A percentile compares a stretch with the other conserved stretches of the same genome.
phyloP scores from a whole-genome alignment of 495 filamentous ascomycete species.

The Pyrenula massariospora region DNA sequence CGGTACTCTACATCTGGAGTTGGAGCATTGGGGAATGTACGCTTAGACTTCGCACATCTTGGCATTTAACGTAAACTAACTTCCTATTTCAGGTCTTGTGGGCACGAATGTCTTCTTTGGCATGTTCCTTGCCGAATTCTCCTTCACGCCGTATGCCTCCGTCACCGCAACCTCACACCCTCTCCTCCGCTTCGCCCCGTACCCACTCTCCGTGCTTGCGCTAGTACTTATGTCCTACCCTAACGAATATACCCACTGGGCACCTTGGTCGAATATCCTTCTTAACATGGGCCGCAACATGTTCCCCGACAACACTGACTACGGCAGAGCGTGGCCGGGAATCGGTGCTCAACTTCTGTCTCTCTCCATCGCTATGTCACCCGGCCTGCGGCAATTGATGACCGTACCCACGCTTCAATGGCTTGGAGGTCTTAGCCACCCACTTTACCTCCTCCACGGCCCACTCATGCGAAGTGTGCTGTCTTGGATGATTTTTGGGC shows the following conservation, averaged over 20 bases:
- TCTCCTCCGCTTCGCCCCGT: not conserved
- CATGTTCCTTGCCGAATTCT: slow-evolving; percentile 9
- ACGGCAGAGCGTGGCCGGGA: slow-evolving; percentile 7
- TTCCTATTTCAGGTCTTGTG: slow-evolving; percentile 5
- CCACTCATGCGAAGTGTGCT: slow-evolving; percentile 10
- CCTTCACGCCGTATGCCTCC: slow-evolving; percentile 5
- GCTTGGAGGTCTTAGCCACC: slow-evolving; percentile 10
- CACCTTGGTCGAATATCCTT: slow-evolving; percentile 6
- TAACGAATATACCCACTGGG: slow-evolving; percentile 6
- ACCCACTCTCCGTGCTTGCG: slow-evolving; percentile 4
- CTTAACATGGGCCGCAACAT: slow-evolving; percentile 3
- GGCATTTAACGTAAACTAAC: not conserved
- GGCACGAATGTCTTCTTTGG: slow-evolving; percentile 10
- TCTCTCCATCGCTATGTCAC: slow-evolving; percentile 5
- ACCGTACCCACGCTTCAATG: slow-evolving; percentile 6
- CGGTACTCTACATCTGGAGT: slow-evolving; percentile 11
- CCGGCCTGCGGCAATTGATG: slow-evolving; percentile 2
- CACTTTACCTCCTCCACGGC: slow-evolving; percentile 14
- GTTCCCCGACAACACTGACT: slow-evolving; percentile 8
- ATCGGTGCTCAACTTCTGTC: slow-evolving; percentile 10
- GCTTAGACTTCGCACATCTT: not conserved
- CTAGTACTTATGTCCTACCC: slow-evolving; percentile 7
- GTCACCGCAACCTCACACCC: not conserved
- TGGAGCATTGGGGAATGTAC: slow-evolving; percentile 15
- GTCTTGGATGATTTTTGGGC: slow-evolving; percentile 12